Conservation (phyloP, 2,329 filamentous ascomycete genomes). For the Pseudogymnoascus sp. region DNA sequence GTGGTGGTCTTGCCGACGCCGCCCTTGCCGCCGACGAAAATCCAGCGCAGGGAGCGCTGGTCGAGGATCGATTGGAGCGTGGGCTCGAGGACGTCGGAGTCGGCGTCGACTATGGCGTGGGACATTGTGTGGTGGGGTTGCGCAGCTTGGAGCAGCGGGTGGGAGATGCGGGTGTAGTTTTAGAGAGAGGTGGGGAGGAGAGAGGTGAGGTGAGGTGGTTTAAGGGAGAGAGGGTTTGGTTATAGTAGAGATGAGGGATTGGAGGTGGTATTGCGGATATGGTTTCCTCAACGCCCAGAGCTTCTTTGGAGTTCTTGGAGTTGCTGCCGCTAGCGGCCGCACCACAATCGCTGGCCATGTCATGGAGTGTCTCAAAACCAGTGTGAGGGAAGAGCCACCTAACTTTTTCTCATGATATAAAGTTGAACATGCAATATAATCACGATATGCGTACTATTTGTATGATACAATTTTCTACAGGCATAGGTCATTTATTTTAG, state of each 20-base stretch:
- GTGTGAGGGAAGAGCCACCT: neutral
- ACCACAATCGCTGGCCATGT: neutral
- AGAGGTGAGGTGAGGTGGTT: neutral
- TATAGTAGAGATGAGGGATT: neutral
- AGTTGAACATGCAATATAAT: neutral
- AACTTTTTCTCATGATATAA: neutral
- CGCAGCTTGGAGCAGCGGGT: neutral
- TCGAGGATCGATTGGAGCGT: slow-evolving; percentile 90
- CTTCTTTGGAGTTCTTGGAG: slow-evolving; percentile 8
- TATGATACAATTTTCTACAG: neutral
- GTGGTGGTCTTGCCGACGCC: slow-evolving; percentile 99
- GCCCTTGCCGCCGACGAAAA: slow-evolving; percentile 97
- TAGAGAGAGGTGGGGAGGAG: neutral
- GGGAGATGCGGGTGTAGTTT: neutral
- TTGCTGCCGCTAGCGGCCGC: slow-evolving; percentile 7
- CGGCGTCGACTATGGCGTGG: slow-evolving; percentile 40
- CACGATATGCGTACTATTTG: neutral
- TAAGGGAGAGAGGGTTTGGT: neutral
- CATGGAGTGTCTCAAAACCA: neutral
- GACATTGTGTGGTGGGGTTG: slow-evolving; percentile 25
- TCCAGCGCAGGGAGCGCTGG: slow-evolving; percentile 93
- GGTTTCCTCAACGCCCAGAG: slow-evolving; percentile 2
- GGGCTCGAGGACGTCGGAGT: slow-evolving; percentile 78
- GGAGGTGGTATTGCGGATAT: slow-evolving; percentile 1
- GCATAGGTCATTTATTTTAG: neutral